A percentile compares a stretch with the other conserved stretches of the same genome.
These are phyloP conservation scores for Grammothele lineata DNA, from an alignment of 768 basidiomycete genomes.

Conservation along the genomic window DNA sequence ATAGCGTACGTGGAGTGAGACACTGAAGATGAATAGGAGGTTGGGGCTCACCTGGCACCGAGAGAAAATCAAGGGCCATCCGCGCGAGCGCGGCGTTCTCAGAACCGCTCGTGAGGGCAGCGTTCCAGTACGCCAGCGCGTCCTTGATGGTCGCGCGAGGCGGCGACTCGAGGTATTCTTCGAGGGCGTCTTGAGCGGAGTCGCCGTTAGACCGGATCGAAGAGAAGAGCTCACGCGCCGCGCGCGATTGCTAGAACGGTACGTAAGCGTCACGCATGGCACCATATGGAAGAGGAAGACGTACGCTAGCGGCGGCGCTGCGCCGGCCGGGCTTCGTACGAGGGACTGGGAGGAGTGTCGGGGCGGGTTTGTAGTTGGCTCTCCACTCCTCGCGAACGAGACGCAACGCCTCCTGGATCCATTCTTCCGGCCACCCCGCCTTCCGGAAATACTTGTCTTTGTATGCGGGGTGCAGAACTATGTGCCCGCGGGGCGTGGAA, in stretches of 20 bases:
- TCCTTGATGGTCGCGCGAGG: neutral
- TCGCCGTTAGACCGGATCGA: neutral
- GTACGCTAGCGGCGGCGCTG: too few species aligned
- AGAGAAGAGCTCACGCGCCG: neutral
- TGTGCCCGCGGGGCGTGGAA: neutral
- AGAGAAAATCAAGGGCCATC: conserved; percentile 6
- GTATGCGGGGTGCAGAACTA: conserved; percentile 22
- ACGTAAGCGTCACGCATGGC: too few species aligned
- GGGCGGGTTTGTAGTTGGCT: conserved; percentile 4
- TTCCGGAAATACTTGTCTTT: conserved; percentile 19
- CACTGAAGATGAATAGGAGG: neutral
- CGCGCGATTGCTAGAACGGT: neutral
- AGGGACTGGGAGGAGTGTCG: neutral
- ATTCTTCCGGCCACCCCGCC: conserved; percentile 17
- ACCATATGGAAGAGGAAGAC: too few species aligned
- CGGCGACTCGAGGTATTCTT: neutral
- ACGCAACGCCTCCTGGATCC: conserved; percentile 15
- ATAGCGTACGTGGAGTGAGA: neutral
- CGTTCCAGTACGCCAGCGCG: conserved; percentile 2
- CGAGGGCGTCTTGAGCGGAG: neutral
- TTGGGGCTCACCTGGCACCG: neutral
- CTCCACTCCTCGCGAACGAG: conserved; percentile 1
- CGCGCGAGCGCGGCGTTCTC: neutral
- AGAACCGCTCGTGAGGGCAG: neutral
- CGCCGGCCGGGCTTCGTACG: neutral